A percentile compares a stretch with the other conserved stretches of the same genome.
Conservation (phyloP, 192 early-diverging fungal species). For the Coemansia sp. region DNA sequence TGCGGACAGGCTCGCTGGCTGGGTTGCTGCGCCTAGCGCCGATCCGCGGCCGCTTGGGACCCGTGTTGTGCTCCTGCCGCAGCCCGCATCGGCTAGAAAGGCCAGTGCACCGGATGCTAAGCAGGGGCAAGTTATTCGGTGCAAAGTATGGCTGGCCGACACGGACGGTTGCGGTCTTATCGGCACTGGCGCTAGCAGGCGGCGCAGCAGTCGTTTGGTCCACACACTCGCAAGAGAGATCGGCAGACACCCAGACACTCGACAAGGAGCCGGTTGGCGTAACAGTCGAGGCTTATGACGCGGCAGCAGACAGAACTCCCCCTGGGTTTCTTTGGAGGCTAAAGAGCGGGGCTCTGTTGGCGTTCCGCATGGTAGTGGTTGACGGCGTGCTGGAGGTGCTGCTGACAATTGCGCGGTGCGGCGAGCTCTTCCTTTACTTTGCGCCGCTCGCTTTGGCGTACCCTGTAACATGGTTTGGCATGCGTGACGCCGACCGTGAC, state of each 20-base stretch:
- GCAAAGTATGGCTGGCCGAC: neutral
- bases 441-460: constrained; percentile 62
- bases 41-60: neutral
- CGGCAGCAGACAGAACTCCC: neutral
- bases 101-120: neutral
- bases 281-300: neutral
- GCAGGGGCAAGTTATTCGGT: neutral
- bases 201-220: constrained; percentile 1
- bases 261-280: neutral
- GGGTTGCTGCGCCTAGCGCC: neutral
- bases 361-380: constrained; percentile 9
- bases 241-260: neutral
- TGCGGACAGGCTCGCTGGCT: constrained; percentile 3
- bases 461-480: constrained; percentile 62
- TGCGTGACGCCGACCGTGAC: constrained; percentile 35
- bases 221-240: neutral
- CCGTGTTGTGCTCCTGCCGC: neutral
- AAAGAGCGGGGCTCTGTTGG: neutral
- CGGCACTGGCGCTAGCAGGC: neutral
- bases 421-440: constrained; percentile 64
- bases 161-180: neutral
- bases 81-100: neutral
- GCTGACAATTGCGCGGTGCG: constrained; percentile 53
- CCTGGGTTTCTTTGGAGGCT: neutral
- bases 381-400: constrained; percentile 23